Base-by-base conservation (phyloP, 345 rosid species). In the Eucalyptus shirleyi region DNA sequence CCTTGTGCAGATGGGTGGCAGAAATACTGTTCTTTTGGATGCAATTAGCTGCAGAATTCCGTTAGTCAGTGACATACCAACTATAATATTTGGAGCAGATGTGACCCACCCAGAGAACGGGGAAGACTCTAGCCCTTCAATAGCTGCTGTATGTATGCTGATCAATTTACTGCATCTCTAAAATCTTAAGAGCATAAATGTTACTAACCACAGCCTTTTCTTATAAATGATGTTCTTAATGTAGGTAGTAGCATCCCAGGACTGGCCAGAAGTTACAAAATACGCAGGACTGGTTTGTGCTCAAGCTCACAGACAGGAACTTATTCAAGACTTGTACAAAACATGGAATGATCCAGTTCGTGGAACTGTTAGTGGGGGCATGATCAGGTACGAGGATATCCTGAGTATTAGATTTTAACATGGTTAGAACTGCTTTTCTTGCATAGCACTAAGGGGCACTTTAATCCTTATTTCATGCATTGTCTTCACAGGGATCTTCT, bases 81-180 rank as follows among this genome's bases (percentile, higher is more conserved):
- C 99, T 65, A 98, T 98, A 77, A 98, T 98, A 92, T 98, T 98
- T 88, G 99, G 99, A 32, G 99, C 99, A 50, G 99, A 98, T 86
- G 99, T 98, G 91, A 98, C 99, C 83, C 99, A 98, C 72, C 99
- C 99, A 9, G 99, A 98, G 93, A 97, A 97, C n/a, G 99, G 99
- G 56, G 99, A 98, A 94, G 99, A 98, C 69, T 96, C 99, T 1
- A 98, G 99, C 93, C 99, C 99, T 51, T 98, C 99, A 28, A 98
- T 98, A 50, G 99, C 99, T 24, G 99, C 99, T 50, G 99, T 98
- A 95, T 44, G 21, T 34, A 55, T 77, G 85, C 85, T 40, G 85
- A 77, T 23, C 47, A 40, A 40, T 40, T 77, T 37, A 40, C 85
- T 6, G 85, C 85, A 40, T 50, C 62, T 19, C 40, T 14, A 37